Percentiles rank a stretch among this genome's conserved stretches.
Evolutionary conservation across 2,329 filamentous ascomycete genomes (phyloP).

Genomic region (Dothidotthia symphoricarpi): DNA sequence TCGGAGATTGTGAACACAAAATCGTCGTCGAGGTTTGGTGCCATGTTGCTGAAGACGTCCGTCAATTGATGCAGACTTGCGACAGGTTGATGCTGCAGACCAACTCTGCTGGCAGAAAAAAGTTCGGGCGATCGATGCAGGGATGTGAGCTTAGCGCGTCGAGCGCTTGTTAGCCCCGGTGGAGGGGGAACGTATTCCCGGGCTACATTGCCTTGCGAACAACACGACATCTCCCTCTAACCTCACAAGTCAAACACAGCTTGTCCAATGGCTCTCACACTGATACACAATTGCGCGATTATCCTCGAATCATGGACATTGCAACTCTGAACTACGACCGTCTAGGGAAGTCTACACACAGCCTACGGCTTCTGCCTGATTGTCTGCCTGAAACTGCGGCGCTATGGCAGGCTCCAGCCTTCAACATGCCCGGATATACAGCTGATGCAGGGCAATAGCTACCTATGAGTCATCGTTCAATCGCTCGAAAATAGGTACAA

Average conservation of each 20-base stretch:
- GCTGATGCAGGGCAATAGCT: too few species aligned
- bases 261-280: neutral
- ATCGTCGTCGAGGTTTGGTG: conserved; percentile 37
- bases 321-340: conserved; percentile 1
- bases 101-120: conserved; percentile 21
- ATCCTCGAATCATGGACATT: neutral
- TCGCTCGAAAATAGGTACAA: conserved; percentile 1
- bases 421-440: too few species aligned
- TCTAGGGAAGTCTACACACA: neutral
- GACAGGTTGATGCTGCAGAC: conserved; percentile 4
- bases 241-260: neutral
- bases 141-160: conserved; percentile 9
- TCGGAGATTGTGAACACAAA: conserved; percentile 44
- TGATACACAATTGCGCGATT: neutral
- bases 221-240: too few species aligned
- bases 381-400: neutral
- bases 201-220: too few species aligned
- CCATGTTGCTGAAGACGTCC: conserved; percentile 22
- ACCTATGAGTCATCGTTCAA: conserved; percentile 1
- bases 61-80: neutral
- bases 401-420: neutral
- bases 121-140: conserved; percentile 9
- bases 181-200: too few species aligned
- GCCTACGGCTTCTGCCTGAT: conserved; percentile 11
- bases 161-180: neutral